Evolutionary conservation across 2,329 filamentous ascomycete species (phyloP).

Genomic region (Akanthomyces lecanii): DNA sequence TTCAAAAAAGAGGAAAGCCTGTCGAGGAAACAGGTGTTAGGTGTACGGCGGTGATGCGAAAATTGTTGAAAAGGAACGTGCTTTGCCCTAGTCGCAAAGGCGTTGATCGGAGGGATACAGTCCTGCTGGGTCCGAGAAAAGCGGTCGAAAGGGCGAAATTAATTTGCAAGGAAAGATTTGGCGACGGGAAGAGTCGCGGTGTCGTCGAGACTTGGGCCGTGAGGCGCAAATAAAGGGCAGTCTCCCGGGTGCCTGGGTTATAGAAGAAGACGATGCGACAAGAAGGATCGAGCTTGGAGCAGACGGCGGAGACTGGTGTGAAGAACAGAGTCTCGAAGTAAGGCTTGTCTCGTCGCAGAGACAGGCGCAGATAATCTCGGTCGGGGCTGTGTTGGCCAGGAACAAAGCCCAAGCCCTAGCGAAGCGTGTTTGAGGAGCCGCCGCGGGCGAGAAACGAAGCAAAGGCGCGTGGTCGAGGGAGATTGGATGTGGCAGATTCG

Average conservation of each 20-base stretch:
- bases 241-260: not conserved
- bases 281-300: not conserved
- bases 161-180: constrained; percentile 19
- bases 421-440: constrained; percentile 4
- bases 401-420: not conserved
- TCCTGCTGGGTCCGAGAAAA: constrained; percentile 15
- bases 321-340: not conserved
- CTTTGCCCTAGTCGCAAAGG: constrained; percentile 4
- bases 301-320: not conserved
- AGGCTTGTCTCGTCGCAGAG: constrained; percentile 11
- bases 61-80: not conserved
- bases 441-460: not conserved
- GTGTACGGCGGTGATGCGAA: not conserved
- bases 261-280: not conserved
- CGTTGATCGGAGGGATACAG: constrained; percentile 15
- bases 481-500: constrained; percentile 17
- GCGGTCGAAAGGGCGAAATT: constrained; percentile 23
- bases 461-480: constrained; percentile 14
- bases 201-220: constrained; percentile 16
- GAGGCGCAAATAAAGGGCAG: constrained; percentile 7
- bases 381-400: not conserved
- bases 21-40: not conserved
- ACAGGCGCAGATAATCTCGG: not conserved
- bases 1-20: constrained; percentile 1
- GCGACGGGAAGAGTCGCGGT: not conserved